Conservation (phyloP, 2,329 filamentous ascomycete species). For the Microsporum ferrugineum region DNA sequence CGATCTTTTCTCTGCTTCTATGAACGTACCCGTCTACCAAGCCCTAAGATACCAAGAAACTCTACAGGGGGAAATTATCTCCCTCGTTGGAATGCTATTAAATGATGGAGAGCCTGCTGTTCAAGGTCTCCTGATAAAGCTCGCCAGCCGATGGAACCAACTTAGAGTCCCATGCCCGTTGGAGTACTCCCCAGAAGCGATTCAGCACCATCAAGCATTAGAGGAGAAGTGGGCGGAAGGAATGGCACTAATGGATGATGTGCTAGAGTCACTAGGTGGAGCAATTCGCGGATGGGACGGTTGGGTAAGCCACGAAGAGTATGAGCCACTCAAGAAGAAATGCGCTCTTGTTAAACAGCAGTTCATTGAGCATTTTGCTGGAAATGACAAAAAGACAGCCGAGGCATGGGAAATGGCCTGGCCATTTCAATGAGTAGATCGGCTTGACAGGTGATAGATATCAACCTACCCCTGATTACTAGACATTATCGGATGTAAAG, state of each 20-base stretch:
- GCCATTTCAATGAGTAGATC: background rate
- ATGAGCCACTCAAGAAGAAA: conserved; percentile 5
- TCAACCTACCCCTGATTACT: too few species aligned
- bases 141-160: background rate
- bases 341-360: conserved; percentile 5
- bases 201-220: conserved; percentile 3
- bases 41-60: background rate
- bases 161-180: background rate
- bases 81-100: background rate
- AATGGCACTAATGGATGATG: conserved; percentile 8
- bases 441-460: too few species aligned
- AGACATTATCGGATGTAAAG: too few species aligned
- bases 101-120: background rate
- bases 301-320: conserved; percentile 4
- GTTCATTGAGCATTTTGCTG: conserved; percentile 6
- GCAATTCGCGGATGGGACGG: conserved; percentile 5
- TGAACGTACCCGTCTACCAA: background rate
- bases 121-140: background rate
- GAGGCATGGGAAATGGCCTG: background rate
- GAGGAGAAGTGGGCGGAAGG: conserved; percentile 8
- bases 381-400: conserved; percentile 5
- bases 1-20: background rate
- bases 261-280: conserved; percentile 5
- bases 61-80: background rate
- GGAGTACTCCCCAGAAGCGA: background rate